phyloP scores from a whole-genome alignment of 1,139 yeast genomes.

The Geotrichum aggregatum region DNA sequence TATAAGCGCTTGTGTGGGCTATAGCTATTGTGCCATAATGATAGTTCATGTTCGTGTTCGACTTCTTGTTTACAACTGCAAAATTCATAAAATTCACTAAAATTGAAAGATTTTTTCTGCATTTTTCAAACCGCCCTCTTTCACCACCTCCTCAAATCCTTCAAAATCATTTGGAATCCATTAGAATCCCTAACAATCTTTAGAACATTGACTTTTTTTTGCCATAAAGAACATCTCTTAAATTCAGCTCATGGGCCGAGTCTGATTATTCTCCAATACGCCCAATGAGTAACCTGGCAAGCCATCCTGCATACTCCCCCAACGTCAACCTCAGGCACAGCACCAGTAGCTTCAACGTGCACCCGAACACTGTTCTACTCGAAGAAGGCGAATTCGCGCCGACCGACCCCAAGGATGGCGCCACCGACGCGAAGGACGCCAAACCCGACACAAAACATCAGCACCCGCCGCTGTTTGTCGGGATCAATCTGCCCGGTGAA shows the following conservation, averaged over 20 bases:
- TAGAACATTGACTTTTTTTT: no score
- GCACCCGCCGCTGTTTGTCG: slow-evolving; percentile 34
- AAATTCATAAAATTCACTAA: no score
- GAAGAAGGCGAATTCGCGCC: neutral
- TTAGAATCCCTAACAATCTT: neutral
- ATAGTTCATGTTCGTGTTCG: no score
- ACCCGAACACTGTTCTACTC: slow-evolving; percentile 10
- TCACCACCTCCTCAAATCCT: slow-evolving; percentile 9
- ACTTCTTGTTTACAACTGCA: no score
- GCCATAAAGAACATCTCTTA: no score
- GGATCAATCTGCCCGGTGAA: slow-evolving; percentile 38
- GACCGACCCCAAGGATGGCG: slow-evolving; percentile 9
- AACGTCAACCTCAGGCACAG: slow-evolving; percentile 15
- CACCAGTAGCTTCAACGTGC: slow-evolving; percentile 8
- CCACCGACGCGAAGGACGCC: slow-evolving; percentile 6
- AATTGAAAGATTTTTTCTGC: neutral
- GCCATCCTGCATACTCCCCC: slow-evolving; percentile 15
- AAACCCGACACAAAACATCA: slow-evolving; percentile 7
- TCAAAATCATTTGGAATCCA: neutral
- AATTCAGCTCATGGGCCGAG: no score
- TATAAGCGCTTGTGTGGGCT: no score
- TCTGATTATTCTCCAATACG: slow-evolving; percentile 1
- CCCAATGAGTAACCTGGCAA: slow-evolving; percentile 7
- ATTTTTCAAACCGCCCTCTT: neutral
- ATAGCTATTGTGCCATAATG: no score